Base-by-base conservation (phyloP, 2,329 filamentous ascomycete species). In the Aspergillus flavus region DNA sequence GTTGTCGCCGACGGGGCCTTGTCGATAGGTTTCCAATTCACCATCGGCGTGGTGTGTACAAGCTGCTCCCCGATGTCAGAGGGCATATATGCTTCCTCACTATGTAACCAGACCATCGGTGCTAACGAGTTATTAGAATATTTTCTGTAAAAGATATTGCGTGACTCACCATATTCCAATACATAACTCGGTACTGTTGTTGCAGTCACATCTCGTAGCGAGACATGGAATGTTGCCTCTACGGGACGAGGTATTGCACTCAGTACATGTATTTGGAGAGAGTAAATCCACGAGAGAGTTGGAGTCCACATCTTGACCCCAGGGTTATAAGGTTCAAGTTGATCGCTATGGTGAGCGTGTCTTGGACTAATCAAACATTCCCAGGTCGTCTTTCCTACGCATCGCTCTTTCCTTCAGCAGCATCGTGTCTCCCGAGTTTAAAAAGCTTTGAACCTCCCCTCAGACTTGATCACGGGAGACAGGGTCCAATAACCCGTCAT, bases 51-150 rank as follows among this genome's bases (percentile, higher is more conserved):
- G 7, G 81, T 83, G 68, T 85, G 78, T 34, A 73, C 69, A 12
- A 86, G 66, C 63, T 85, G 82, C 12, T 77, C 74, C 39, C 72
- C 74, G 30, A 86, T 79, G 64, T 84, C 82, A 48, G 82, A 83
- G 6, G 84, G 84, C 55, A 80, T 79, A 68, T 83, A 85, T 32
- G 72, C 67, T 64, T 86, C 84, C 64, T 77, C 65, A 30, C 78
- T 79, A 65, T 85, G 79, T 10, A 85, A 77, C 77, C 82, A 85
- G 39, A 85, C 77, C 4, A 85, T 64, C 9, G 84, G 84, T 39
- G 84, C 84, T 85, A 57, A 39, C 2, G 3, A 6, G 16, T 6
- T 9, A 28, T 71, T 39, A 66, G 64, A 62, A 30, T 14, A 32
- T 30, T 26, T 23, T 57, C n/a, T 1, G 4, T 39, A 12, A 45